Evolutionary conservation across 1,139 yeast genomes (phyloP), one percentile per base, ranked within the genome.

Genomic region (Meyerozyma sp.): DNA sequence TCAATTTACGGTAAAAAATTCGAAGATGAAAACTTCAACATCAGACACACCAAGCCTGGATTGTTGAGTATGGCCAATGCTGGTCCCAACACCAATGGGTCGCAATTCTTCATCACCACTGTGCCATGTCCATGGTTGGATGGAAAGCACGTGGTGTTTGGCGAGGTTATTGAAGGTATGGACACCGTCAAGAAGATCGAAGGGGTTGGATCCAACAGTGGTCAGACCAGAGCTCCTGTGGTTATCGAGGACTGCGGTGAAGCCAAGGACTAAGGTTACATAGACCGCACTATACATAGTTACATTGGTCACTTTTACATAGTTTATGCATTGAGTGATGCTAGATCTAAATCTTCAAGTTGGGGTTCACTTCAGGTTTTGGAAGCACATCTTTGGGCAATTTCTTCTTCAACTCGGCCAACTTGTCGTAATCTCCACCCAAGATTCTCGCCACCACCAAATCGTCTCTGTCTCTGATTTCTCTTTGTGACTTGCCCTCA

Each of bases 381-480:
- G 72, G 71, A 50, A 67, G 52, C 53, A 71, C 65, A 52, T 65
- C 73, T 38, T 55, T 56, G 39, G 76, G 69, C 55, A 66, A 67
- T 63, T 72, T 72, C 63, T 79, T 79, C 69, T 81, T 82, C 60
- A 86, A 73, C 47, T 84, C 84, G 38, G 85, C 81, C 59, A 87
- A 75, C 61, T 78, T 82, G 65, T 88, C 95, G 66, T 88, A 87
- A 59, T 87, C 94, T 51, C 95, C 95, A 48, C 83, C 80, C 60
- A 87, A 76, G 56, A 87, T 85, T 63, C 94, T 77, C 54, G 90
- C 93, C 51, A 88, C 82, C 50, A 87, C 85, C 58, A 84, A 73
- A 54, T 83, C 89, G 62, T 87, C 95, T 62, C 89, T 77, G 59
- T 81, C 81, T 63, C 76, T 74, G 49, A 81, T 72, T 56, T 82